Evolutionary conservation across 768 basidiomycete genomes (phyloP), one percentile per base, ranked within the genome.

Genomic region (Hypholoma fasciculare): DNA sequence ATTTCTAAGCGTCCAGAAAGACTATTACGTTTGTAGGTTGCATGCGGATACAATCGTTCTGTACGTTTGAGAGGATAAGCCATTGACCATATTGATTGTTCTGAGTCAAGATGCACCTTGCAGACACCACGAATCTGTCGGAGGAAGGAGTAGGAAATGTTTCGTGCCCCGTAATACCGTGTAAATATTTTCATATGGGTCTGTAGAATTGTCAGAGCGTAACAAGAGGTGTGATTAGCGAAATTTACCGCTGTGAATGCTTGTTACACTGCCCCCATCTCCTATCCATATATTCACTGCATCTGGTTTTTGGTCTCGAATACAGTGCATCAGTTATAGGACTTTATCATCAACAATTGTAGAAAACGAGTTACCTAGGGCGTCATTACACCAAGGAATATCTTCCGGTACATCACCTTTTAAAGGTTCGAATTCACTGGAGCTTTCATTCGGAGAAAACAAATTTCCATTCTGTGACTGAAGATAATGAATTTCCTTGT

Each of bases 271-370:
- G 57, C 77, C 74, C 54, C 78, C 76, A 64, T 90, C 81, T 11
- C 96, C 95, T 37, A 97, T 91, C 94, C 95, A 98, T 17, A 98
- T 67, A 68, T 97, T 97, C 2, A 94, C 93, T 5, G 94, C 95
- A 65, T 98, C 96, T 0, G 95, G 92, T 16, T 74, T 63, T 62
- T 74, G 78, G 38, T 81, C 90, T 88, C 54, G 23, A 19, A 23
- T 40, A 43, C 20, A 44, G 19, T 36, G 11, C 58, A 36, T 43
- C 42, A 51, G 39, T 3, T 19, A n/a, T 7, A 36, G 34, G 23
- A 23, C 44, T 19, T 37, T 26, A 6, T 7, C 36, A 19, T 17
- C 19, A 17, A 7, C n/a, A 17, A 37, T 38, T 9, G 30, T 34
- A 34, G 30, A 1, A 17, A 23, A 39, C 36, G 46, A 7, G 36